Conservation (phyloP, 306 rosid species). For the Cyclanthera cordifolia region DNA sequence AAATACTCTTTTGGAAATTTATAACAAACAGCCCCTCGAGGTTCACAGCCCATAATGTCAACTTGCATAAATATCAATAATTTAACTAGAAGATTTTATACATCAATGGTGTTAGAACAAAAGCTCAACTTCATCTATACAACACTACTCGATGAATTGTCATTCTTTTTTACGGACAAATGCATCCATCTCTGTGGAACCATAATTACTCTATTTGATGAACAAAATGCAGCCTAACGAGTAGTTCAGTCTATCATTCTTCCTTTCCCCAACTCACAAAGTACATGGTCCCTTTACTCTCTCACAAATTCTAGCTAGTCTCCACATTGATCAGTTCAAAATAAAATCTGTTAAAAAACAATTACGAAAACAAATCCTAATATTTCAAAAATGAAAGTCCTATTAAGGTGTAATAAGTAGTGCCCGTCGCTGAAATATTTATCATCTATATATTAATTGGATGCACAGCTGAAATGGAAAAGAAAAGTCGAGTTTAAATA, state of each 20-base stretch:
- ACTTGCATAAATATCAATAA: neutral
- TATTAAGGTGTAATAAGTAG: too few species aligned
- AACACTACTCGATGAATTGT: neutral
- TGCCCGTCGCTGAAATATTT: neutral
- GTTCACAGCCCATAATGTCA: neutral
- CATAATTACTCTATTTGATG: neutral
- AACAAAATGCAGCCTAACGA: neutral
- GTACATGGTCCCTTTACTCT: neutral
- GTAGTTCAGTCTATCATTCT: neutral
- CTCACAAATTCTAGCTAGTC: neutral
- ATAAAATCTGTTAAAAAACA: neutral
- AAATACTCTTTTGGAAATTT: too few species aligned
- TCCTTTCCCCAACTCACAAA: neutral
- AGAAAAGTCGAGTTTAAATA: constrained; percentile 7
- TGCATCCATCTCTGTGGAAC: neutral
- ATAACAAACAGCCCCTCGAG: too few species aligned
- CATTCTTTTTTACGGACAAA: neutral
- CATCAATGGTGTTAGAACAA: neutral
- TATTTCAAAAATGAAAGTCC: neutral
- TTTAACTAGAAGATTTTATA: neutral
- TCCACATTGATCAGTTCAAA: neutral
- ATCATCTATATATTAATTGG: constrained; percentile 5
- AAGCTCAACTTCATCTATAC: neutral
- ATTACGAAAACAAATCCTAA: neutral
- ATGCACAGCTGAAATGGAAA: neutral